Base-by-base conservation (phyloP, 352 stramenopile species). In the Phytophthora pini region DNA sequence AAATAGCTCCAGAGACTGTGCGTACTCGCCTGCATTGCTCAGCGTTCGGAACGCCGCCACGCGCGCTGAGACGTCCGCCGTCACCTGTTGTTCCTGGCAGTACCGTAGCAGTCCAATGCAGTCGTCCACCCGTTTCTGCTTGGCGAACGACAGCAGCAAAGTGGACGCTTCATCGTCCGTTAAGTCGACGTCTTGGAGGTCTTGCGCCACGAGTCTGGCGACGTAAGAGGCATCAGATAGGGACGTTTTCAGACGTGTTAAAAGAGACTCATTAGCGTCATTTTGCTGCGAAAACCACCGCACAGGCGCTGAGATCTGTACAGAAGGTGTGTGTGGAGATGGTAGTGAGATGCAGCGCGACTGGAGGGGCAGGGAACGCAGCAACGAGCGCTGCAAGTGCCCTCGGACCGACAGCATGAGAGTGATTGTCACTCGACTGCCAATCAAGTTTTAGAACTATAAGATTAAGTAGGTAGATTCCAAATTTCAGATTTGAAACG, bases 211-310 rank as follows among this genome's bases (percentile, higher is more conserved):
- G 43, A 32, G 10, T 22, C 12, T 49, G 10, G 43, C 43, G 43
- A n/a, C 20, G 7, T 32, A 26, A 11, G 43, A 27, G 22, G 20
- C 43, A 13, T 49, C 43, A 24, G 43, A 49, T 7, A 49, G 43
- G 10, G 43, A 49, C 3, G 43, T 17, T n/a, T 49, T 49, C 11
- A 49, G 43, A 12, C 43, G 43, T 34, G 20, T 26, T 26, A 49
- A 26, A 5, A 49, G 11, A 2, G 20, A 32, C 43, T 49, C 43
- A 9, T 5, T 49, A 29, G 26, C 29, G 43, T 34, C 43, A 49
- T 49, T 49, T 49, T 49, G 43, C 15, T 49, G 43, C 22, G 43
- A 49, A 26, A 49, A 49, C 9, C 6, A 26, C 5, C 43, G 43
- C 43, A 13, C 29, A 26, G 43, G 12, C 3, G 10, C 29, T 49